Percentiles rank a stretch among this genome's conserved stretches.
Evolutionary conservation across 2,329 filamentous ascomycete genomes (phyloP).

Genomic region (Ophiostoma pallidulum): DNA sequence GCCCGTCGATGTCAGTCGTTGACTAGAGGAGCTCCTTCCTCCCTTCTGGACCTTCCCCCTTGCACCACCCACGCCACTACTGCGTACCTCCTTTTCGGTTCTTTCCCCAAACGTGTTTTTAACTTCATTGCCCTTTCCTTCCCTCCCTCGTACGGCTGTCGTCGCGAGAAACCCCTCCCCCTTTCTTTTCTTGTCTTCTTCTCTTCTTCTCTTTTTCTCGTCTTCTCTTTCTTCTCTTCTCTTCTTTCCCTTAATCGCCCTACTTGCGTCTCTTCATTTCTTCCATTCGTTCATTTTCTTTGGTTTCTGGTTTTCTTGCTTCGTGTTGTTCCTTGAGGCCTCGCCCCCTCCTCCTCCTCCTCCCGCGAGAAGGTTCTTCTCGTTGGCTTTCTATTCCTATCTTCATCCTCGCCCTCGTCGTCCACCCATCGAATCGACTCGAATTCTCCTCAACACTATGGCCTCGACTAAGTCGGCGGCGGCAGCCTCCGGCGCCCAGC

Average conservation of each 20-base stretch:
- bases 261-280: neutral
- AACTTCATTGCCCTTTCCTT: constrained; percentile 8
- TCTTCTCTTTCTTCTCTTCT: constrained; percentile 6
- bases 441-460: constrained; percentile 29
- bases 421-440: neutral
- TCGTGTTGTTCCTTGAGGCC: neutral
- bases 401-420: neutral
- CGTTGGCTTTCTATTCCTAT: neutral
- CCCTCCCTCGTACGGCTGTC: neutral
- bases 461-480: constrained; percentile 44
- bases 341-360: neutral
- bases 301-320: constrained; percentile 3
- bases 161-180: constrained; percentile 8
- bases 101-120: constrained; percentile 12
- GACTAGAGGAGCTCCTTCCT: constrained; percentile 7
- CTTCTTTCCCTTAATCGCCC: no score
- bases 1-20: constrained; percentile 2
- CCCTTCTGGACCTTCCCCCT: constrained; percentile 10
- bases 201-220: neutral
- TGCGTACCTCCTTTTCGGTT: constrained; percentile 13
- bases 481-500: constrained; percentile 51
- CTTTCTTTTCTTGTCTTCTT: neutral
- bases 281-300: neutral
- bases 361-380: neutral
- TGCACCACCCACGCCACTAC: constrained; percentile 9